Percentiles rank a stretch among this genome's conserved stretches.
Evolutionary conservation across 495 filamentous ascomycete species (phyloP).

Genomic region (Aspergillus nanangensis): DNA sequence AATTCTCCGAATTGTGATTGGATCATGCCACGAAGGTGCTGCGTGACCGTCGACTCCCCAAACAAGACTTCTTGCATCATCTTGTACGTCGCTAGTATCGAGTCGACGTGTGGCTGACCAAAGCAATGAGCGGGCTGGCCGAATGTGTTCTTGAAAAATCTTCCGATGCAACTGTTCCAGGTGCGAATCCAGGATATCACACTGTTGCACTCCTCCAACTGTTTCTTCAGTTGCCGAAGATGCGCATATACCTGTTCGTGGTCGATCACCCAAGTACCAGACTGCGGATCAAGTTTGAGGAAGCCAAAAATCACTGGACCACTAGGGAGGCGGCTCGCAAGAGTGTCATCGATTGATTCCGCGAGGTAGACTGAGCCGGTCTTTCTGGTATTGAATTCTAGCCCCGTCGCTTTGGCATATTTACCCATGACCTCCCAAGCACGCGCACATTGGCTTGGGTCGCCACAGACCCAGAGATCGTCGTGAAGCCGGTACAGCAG

Average conservation of each 20-base stretch:
- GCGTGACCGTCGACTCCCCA: conserved; percentile 37
- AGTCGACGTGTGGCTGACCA: conserved; percentile 50
- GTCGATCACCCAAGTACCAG: conserved; percentile 39
- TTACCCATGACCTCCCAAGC: conserved; percentile 49
- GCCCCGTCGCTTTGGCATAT: conserved; percentile 45
- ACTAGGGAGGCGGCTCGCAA: conserved; percentile 11
- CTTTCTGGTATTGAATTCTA: conserved; percentile 46
- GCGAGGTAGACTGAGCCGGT: conserved; percentile 46
- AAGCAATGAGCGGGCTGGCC: conserved; percentile 55
- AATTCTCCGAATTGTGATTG: conserved; percentile 43
- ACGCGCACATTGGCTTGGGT: conserved; percentile 41
- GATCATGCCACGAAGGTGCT: conserved; percentile 47
- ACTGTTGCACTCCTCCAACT: conserved; percentile 41
- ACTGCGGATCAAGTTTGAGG: conserved; percentile 13
- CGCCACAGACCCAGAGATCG: conserved; percentile 55
- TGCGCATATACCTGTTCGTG: conserved; percentile 49
- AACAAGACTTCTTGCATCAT: conserved; percentile 51
- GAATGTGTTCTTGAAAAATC: conserved; percentile 57
- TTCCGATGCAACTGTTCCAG: conserved; percentile 56
- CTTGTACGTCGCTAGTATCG: conserved; percentile 48
- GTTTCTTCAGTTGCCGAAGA: conserved; percentile 47
- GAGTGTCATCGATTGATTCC: conserved; percentile 8
- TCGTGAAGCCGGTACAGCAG: conserved; percentile 54
- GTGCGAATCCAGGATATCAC: conserved; percentile 56
- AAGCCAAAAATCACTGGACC: conserved; percentile 23